Conservation (phyloP, 2,329 filamentous ascomycete species). For the Hymenoscyphus salicellus region DNA sequence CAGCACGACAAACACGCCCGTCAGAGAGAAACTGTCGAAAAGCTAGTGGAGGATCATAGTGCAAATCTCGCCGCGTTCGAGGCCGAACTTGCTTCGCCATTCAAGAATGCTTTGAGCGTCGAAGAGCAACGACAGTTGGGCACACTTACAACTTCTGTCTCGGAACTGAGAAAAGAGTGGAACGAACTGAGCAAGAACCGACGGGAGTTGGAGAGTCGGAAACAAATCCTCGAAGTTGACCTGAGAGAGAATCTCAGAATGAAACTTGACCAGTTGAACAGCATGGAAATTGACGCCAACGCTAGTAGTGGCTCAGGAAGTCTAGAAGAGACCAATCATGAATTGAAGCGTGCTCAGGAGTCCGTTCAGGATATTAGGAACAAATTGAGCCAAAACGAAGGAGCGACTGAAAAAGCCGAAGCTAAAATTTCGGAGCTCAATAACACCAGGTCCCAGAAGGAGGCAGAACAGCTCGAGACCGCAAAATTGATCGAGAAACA, state of each 20-base stretch:
- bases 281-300: conserved; percentile 67
- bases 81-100: conserved; percentile 77
- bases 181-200: conserved; percentile 71
- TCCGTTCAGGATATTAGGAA: conserved; percentile 63
- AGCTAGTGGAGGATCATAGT: conserved; percentile 70
- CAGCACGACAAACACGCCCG: conserved; percentile 68
- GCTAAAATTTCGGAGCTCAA: conserved; percentile 39
- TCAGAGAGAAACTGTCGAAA: conserved; percentile 66
- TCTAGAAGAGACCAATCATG: conserved; percentile 74
- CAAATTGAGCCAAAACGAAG: conserved; percentile 72
- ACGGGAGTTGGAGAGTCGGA: conserved; percentile 74
- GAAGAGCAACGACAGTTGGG: conserved; percentile 83
- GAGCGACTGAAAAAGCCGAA: conserved; percentile 59
- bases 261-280: conserved; percentile 80
- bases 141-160: conserved; percentile 63
- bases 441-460: conserved; percentile 57
- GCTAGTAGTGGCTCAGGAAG: conserved; percentile 60
- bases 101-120: conserved; percentile 82
- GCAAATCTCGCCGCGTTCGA: conserved; percentile 75
- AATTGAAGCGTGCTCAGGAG: conserved; percentile 74
- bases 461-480: conserved; percentile 72
- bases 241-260: conserved; percentile 85
- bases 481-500: conserved; percentile 76
- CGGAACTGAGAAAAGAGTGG: conserved; percentile 73
- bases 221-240: conserved; percentile 80